Conservation (phyloP, 257 asterid species). For the Solanum tarapatanum region DNA sequence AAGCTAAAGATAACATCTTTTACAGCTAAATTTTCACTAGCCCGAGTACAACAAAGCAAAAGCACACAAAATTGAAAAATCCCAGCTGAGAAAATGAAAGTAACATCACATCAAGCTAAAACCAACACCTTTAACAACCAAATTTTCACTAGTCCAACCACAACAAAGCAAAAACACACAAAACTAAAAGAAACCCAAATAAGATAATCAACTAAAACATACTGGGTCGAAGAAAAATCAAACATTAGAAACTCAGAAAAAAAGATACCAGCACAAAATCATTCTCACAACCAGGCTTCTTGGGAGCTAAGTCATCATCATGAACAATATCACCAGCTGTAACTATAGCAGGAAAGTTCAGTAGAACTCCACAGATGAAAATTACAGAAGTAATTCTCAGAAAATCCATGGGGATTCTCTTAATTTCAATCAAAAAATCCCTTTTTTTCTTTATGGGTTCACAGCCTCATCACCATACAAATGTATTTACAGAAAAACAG, state of each 20-base stretch:
- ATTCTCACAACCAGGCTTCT: conserved; percentile 86
- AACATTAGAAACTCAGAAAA: not conserved
- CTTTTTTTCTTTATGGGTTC: not conserved
- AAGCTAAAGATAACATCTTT: conserved; percentile 4
- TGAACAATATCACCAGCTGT: conserved; percentile 80
- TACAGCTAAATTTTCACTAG: not conserved
- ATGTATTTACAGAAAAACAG: not conserved
- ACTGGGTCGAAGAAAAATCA: conserved; percentile 6
- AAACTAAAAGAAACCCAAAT: not conserved
- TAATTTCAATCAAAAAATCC: not conserved
- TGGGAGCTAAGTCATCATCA: conserved; percentile 34
- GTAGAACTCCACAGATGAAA: conserved; percentile 22
- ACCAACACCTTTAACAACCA: not conserved
- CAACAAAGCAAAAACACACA: not conserved
- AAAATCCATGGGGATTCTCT: conserved; percentile 19
- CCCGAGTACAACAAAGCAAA: not conserved
- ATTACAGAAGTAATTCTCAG: conserved; percentile 17
- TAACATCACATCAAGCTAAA: conserved; percentile 1
- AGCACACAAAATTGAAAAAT: not conserved
- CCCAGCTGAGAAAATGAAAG: not conserved
- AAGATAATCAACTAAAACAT: not conserved
- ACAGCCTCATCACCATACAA: not conserved
- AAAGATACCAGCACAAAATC: conserved; percentile 56
- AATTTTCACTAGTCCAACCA: not conserved
- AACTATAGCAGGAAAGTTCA: conserved; percentile 24